phyloP scores from a whole-genome alignment of 345 rosid genomes.

The Alliaria petiolata region DNA sequence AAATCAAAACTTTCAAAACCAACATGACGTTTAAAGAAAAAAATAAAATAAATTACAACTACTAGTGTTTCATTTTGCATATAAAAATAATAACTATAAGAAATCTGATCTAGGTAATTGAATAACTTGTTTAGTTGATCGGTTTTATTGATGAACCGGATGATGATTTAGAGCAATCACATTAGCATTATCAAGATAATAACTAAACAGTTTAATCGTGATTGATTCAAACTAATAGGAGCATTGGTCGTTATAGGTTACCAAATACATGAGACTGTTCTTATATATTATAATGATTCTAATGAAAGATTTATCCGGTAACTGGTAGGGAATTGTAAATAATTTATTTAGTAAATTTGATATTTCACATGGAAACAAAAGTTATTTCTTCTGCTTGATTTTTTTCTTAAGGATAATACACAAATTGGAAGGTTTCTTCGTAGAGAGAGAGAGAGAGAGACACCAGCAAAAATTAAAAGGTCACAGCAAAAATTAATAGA shows the following conservation, averaged over 20 bases:
- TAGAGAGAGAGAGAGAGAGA: neutral
- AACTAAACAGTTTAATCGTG: too few species aligned
- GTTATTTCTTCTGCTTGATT: neutral
- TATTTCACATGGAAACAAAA: neutral
- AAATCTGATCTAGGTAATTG: too few species aligned
- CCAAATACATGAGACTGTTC: neutral
- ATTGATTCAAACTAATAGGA: neutral
- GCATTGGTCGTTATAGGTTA: neutral
- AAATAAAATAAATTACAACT: too few species aligned
- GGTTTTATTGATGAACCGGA: too few species aligned
- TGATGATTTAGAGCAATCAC: too few species aligned
- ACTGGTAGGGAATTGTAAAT: neutral
- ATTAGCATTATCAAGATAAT: too few species aligned
- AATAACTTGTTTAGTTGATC: too few species aligned
- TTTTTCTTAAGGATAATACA: neutral
- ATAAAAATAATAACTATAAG: too few species aligned
- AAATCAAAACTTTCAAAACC: neutral
- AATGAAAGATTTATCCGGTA: neutral
- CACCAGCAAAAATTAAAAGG: neutral
- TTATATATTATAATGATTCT: too few species aligned
- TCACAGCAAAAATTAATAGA: neutral
- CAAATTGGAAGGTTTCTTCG: neutral
- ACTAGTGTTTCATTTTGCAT: too few species aligned
- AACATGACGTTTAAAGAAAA: too few species aligned
- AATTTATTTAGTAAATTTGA: neutral